Conservation (phyloP, 306 rosid species). For the Gastrolobium villosum region DNA sequence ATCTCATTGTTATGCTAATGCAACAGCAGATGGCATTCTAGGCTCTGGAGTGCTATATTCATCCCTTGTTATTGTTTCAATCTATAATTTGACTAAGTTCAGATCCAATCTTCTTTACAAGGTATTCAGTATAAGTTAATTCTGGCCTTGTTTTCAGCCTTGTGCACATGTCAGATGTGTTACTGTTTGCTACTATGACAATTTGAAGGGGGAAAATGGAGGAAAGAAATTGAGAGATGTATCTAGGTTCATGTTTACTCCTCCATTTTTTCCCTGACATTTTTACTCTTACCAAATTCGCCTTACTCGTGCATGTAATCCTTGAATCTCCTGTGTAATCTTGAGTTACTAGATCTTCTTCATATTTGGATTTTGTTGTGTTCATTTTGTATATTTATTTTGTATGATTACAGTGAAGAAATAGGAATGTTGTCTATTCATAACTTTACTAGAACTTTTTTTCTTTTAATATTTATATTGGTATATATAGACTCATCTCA, state of each 20-base stretch:
- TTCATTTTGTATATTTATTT: neutral
- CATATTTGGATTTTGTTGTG: slow-evolving; percentile 5
- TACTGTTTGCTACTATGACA: neutral
- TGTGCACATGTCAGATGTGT: neutral
- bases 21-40: slow-evolving; percentile 38
- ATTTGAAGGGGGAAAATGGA: slow-evolving; percentile 2
- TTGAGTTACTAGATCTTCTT: neutral
- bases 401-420: slow-evolving; percentile 1
- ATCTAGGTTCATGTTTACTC: neutral
- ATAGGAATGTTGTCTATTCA: slow-evolving; percentile 6
- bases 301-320: neutral
- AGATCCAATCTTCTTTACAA: neutral
- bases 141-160: slow-evolving; percentile 23
- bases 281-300: slow-evolving; percentile 9
- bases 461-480: neutral
- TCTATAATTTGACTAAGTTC: slow-evolving; percentile 2
- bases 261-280: neutral
- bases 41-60: slow-evolving; percentile 8
- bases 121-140: neutral
- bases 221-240: slow-evolving; percentile 25
- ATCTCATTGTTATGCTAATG: slow-evolving; percentile 4
- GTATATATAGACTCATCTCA: neutral
- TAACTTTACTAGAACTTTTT: neutral
- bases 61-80: slow-evolving; percentile 25
- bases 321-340: neutral